Evolutionary conservation across 257 asterid species (phyloP), one percentile per base, ranked within the genome.

Genomic region (Gardenia jasminoides): DNA sequence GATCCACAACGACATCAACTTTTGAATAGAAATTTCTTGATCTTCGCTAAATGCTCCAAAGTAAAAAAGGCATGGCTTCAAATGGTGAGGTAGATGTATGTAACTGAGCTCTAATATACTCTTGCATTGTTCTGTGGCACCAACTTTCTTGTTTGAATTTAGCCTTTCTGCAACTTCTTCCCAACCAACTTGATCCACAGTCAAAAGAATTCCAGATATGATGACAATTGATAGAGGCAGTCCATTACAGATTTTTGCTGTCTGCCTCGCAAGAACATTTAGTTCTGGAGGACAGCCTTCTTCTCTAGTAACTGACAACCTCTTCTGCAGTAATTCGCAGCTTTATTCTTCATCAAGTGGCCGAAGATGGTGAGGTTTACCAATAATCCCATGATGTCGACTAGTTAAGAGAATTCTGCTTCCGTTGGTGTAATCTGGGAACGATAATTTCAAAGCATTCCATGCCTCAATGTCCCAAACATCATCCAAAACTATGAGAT

Each of bases 401-500:
- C 76, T 61, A 0, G 76, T 72, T 61, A 72, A 50, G 46, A 72
- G 76, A 17, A 80, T 58, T 54, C 80, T 80, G 46, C 83, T 69
- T 75, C 67, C 62, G 12, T 26, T 44, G 54, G 47, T 24, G 31
- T 80, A 26, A 64, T 68, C 26, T 28, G 76, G 79, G 19, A 80
- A 80, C 30, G 33, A 61, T 28, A 43, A 43, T 74, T 31, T 30
- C 46, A 80, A 24, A 28, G 26, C 54, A 58, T 75, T 50, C 84
- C 84, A 80, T 19, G 77, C 80, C n/a, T 70, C 80, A 44, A 26
- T 26, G 56, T 44, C 66, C 84, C 84, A 80, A 12, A 80, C 30
- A 62, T 80, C 84, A 80, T 80, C 80, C 43, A 80, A 28, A 24
- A 80, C 75, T 67, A 80, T 58, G 64, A 80, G n/a, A n/a, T n/a